A percentile compares a stretch with the other conserved stretches of the same genome.
phyloP scores from a whole-genome alignment of 2,329 filamentous ascomycete genomes.

The Magnaporthales sp. region DNA sequence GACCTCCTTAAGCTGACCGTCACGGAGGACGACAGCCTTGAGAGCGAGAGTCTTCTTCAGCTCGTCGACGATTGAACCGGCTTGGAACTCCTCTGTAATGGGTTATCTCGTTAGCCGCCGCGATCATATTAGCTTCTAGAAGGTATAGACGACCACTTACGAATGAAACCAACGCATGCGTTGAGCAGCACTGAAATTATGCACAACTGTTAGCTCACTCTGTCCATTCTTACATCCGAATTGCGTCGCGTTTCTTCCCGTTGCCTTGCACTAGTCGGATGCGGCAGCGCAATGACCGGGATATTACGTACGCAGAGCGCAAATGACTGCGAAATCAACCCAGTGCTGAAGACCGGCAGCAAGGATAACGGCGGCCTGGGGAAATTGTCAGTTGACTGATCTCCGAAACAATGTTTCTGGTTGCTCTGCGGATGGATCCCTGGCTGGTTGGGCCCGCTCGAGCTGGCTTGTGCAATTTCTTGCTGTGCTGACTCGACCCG shows the following conservation, averaged over 20 bases:
- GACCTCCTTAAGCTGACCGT: conserved; percentile 68
- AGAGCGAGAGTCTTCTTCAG: conserved; percentile 73
- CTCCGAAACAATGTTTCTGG: conserved; percentile 16
- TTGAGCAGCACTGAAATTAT: conserved; percentile 62
- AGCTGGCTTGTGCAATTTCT: conserved; percentile 3
- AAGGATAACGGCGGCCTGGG: conserved; percentile 62
- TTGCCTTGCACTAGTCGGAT: background rate
- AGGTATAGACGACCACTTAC: too few relatives aligned
- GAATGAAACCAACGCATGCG: conserved; percentile 76
- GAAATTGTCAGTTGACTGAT: conserved; percentile 9
- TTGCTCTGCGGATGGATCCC: background rate
- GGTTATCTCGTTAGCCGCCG: too few relatives aligned
- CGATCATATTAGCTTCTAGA: too few relatives aligned
- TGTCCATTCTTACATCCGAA: background rate
- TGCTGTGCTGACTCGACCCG: conserved; percentile 4
- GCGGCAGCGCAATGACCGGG: background rate
- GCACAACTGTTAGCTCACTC: conserved; percentile 16
- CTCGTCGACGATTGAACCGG: conserved; percentile 83
- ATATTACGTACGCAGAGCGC: conserved; percentile 30
- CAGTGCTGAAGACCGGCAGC: conserved; percentile 80
- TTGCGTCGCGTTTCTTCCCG: background rate
- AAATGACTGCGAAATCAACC: conserved; percentile 92
- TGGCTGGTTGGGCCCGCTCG: background rate
- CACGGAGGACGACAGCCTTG: conserved; percentile 80
- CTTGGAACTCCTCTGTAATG: conserved; percentile 88